Evolutionary conservation across 163 green algal species (phyloP), one percentile per base, ranked within the genome.

Genomic region (Scenedesmus sp.): DNA sequence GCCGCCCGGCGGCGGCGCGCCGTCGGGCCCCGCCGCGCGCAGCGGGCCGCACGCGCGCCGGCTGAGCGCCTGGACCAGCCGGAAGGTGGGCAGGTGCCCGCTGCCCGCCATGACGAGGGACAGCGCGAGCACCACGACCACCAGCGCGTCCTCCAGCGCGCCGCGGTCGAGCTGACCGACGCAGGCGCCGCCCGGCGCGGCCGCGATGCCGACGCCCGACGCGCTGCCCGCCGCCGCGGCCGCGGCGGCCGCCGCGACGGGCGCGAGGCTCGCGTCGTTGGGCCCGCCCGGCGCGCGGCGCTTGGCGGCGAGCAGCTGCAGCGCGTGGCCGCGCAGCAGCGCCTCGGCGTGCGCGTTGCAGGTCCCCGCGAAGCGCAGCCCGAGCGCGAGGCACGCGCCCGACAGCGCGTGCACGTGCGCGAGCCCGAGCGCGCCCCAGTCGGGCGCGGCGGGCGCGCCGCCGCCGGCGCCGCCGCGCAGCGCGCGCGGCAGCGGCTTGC

Each of bases 31-130:
- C 22, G 65, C 36, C 7, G 77, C 42, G 1, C 60, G 50, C 26
- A 51, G 51, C 26, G 60, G 75, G 11, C 28, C 42, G 24, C 60
- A 33, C 29, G 22, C 54, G 50, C 66, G 64, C 13, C 50, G 82
- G 63, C 47, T 81, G 36, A 63, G 58, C 31, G 24, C 36, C 67
- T 95, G 82, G 10, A 99, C 85, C 60, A 99, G 87, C 26, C 85
- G 85, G 33, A 99, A 84, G 3, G 96, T 97, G 28, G 82, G 78
- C 45, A 98, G 84, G 83, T 99, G 86, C 11, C 96, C 83, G 17
- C 84, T 96, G 28, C 94, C 94, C 2, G 94, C 94, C 91, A 98
- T 96, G 57, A 98, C 91, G 13, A 91, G 62, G 4, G 82, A 56
- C 47, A 89, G 63, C 47, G 82, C 70, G 69, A 89, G 78, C 77